A percentile compares a stretch with the other conserved stretches of the same genome.
Conservation (phyloP, 768 basidiomycete genomes). For the Tulasnella sp. region DNA sequence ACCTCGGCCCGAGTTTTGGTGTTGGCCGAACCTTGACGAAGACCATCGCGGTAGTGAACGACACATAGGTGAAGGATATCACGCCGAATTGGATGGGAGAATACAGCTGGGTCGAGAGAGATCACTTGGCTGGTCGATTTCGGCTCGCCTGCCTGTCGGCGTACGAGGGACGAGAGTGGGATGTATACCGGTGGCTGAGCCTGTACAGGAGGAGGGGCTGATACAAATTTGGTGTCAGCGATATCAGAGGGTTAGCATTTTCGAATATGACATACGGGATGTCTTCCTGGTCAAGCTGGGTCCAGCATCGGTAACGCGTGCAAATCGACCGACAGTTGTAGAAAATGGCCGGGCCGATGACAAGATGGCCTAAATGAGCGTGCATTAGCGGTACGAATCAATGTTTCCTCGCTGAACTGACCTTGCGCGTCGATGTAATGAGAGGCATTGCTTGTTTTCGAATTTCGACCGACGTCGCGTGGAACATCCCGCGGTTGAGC, state of each 20-base stretch:
- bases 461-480: neutral
- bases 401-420: neutral
- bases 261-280: neutral
- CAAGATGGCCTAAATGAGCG: neutral
- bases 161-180: constrained; percentile 29
- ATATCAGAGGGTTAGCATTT: neutral
- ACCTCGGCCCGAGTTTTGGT: constrained; percentile 93
- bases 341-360: neutral
- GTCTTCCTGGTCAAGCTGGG: neutral
- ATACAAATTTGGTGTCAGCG: neutral
- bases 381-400: neutral
- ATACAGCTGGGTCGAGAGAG: constrained; percentile 52
- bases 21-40: constrained; percentile 87
- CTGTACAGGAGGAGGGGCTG: neutral
- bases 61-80: constrained; percentile 94
- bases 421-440: constrained; percentile 1
- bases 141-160: constrained; percentile 15
- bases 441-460: neutral
- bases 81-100: constrained; percentile 79
- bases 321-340: neutral
- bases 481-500: neutral
- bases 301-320: constrained; percentile 1
- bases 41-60: constrained; percentile 76
- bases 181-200: constrained; percentile 27
- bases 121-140: constrained; percentile 31